Percentiles rank a stretch among this genome's conserved stretches.
Evolutionary conservation across 495 filamentous ascomycete genomes (phyloP).

Genomic region (Penicillium ucsense): DNA sequence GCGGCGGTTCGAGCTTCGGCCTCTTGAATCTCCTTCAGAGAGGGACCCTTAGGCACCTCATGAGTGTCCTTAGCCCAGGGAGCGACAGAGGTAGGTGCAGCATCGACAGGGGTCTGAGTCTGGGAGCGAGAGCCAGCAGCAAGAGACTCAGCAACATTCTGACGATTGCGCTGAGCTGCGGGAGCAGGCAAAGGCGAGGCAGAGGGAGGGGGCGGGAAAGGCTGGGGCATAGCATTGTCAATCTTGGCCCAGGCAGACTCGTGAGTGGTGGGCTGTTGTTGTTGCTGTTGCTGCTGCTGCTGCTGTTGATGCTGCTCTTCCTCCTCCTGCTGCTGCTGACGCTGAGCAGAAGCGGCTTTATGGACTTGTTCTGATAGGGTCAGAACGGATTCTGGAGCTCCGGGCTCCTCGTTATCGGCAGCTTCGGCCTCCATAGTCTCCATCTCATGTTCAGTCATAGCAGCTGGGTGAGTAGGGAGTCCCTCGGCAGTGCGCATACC

Average conservation of each 20-base stretch:
- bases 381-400: constrained; percentile 31
- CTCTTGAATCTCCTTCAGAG: constrained; percentile 94
- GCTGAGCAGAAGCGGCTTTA: constrained; percentile 59
- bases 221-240: constrained; percentile 57
- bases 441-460: constrained; percentile 15
- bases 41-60: constrained; percentile 77
- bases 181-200: constrained; percentile 77
- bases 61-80: constrained; percentile 86
- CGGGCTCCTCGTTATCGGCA: constrained; percentile 13
- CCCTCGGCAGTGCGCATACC: constrained; percentile 33
- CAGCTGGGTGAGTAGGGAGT: constrained; percentile 31
- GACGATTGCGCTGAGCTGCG: constrained; percentile 71
- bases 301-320: constrained; percentile 33
- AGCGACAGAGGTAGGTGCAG: constrained; percentile 60
- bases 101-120: constrained; percentile 61
- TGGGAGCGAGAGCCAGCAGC: constrained; percentile 61
- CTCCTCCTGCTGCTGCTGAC: constrained; percentile 45
- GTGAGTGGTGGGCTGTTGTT: constrained; percentile 31
- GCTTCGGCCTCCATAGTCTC: constrained; percentile 16
- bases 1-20: constrained; percentile 90
- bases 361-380: constrained; percentile 84
- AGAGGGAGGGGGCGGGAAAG: constrained; percentile 67
- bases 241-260: constrained; percentile 52
- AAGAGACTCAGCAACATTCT: constrained; percentile 75
- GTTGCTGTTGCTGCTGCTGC: constrained; percentile 21